Evolutionary conservation across 345 rosid species (phyloP).

Genomic region (Hibiscus syriacus): DNA sequence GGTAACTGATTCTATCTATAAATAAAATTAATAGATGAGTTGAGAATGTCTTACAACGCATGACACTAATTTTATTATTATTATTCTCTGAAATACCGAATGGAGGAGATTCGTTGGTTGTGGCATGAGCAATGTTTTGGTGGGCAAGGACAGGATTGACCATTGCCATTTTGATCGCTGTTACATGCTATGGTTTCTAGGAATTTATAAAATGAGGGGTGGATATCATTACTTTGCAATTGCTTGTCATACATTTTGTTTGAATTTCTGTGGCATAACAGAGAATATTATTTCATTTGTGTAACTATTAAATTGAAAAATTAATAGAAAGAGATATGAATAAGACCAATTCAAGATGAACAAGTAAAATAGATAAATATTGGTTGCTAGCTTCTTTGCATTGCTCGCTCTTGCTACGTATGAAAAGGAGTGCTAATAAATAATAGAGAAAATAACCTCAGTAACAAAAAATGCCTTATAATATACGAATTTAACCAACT

Average conservation of each 20-base stretch:
- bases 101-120: conserved; percentile 44
- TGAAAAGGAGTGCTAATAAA: too few species aligned
- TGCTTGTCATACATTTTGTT: background rate
- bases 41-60: background rate
- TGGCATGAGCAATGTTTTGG: conserved; percentile 33
- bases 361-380: conserved; percentile 5
- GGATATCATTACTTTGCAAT: background rate
- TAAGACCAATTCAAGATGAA: conserved; percentile 11
- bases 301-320: conserved; percentile 8
- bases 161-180: conserved; percentile 37
- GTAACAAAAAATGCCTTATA: too few species aligned
- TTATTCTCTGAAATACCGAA: conserved; percentile 33
- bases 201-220: conserved; percentile 9
- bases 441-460: too few species aligned
- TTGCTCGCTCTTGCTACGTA: background rate
- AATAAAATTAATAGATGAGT: background rate
- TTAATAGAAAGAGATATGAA: conserved; percentile 22
- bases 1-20: conserved; percentile 26
- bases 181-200: conserved; percentile 39
- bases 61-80: background rate
- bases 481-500: too few species aligned
- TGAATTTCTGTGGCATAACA: conserved; percentile 2
- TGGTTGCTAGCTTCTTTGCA: conserved; percentile 9
- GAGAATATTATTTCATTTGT: conserved; percentile 23
- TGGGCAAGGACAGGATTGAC: conserved; percentile 44